phyloP scores from a whole-genome alignment of 257 asterid species.

The Gentiana dahurica region DNA sequence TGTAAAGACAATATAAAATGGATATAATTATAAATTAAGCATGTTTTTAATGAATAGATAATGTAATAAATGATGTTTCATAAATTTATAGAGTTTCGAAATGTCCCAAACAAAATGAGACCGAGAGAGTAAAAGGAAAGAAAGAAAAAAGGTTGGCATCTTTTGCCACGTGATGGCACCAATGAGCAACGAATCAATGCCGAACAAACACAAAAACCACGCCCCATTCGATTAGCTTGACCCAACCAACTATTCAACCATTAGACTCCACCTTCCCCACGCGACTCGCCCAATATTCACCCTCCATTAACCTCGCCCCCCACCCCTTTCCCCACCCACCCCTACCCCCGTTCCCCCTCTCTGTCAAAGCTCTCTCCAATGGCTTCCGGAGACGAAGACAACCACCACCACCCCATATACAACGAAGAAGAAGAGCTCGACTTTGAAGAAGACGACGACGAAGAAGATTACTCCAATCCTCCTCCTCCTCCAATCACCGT shows the following conservation, averaged over 20 bases:
- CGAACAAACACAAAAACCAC: conserved; percentile 9
- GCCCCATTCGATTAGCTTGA: conserved; percentile 6
- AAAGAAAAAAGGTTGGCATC: too few relatives aligned
- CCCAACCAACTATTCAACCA: conserved; percentile 9
- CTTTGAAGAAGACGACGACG: conserved; percentile 20
- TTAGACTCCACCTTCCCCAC: neutral
- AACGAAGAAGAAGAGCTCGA: conserved; percentile 26
- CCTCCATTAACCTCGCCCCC: neutral
- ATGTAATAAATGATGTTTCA: too few relatives aligned
- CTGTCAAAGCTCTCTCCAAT: conserved; percentile 3
- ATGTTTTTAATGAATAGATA: too few relatives aligned
- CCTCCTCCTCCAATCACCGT: conserved; percentile 12
- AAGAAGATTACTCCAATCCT: conserved; percentile 17
- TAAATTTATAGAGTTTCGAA: too few relatives aligned
- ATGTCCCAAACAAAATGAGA: too few relatives aligned
- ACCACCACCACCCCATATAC: conserved; percentile 6
- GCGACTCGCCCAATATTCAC: neutral
- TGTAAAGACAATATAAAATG: too few relatives aligned
- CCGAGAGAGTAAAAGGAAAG: too few relatives aligned
- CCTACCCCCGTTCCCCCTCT: neutral
- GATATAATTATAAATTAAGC: too few relatives aligned
- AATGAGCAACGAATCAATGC: neutral
- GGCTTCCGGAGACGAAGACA: conserved; percentile 12
- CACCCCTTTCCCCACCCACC: neutral
- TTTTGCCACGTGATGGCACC: neutral